Base-by-base conservation (phyloP, 768 basidiomycete genomes). In the Mycena vulgaris region DNA sequence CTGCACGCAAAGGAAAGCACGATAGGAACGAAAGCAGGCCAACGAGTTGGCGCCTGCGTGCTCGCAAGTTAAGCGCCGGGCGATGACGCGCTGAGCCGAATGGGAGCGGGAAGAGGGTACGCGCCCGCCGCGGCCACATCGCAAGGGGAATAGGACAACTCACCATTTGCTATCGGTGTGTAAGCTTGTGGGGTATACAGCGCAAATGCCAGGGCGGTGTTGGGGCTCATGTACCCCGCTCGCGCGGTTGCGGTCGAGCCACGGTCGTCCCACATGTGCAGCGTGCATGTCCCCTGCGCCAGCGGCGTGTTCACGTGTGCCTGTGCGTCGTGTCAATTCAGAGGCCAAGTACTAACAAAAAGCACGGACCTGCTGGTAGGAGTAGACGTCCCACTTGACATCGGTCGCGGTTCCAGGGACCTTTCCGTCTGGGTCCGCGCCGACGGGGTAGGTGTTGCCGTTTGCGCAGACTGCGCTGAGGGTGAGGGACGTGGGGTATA, bases 361-460 rank as follows among this genome's bases (percentile, higher is more conserved):
- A 17, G 5, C 2, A 37, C 35, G 4, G 25, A 72, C 71, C 71
- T 72, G 86, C 76, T 96, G 90, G 78, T 94, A 95, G 49, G 87
- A 83, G 75, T 87, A 95, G 0, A 93, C 79, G 77, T 95, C 94
- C 96, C 96, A 97, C 6, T 91, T 87, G 11, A 93, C 90, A 47
- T 82, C 75, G 8, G 93, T 93, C 37, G 91, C 90, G 0, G 88
- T 89, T 0, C 93, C 95, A 1, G 89, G 84, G 5, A 96, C 88
- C 31, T 91, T 80, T 3, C 93, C 92, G 75, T 92, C 84, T 7
- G 92, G 89, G 16, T 72, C 71, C 0, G 93, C 92, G 3, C 94
- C 95, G 11, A 97, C 93, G 19, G 94, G 89, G 78, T 95, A 98
- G 1, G 95, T 96, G 80, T 94, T 94, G 3, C 94, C 94, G 77